Base-by-base conservation (phyloP, 2,329 filamentous ascomycete species). In the Talaromyces sp. region DNA sequence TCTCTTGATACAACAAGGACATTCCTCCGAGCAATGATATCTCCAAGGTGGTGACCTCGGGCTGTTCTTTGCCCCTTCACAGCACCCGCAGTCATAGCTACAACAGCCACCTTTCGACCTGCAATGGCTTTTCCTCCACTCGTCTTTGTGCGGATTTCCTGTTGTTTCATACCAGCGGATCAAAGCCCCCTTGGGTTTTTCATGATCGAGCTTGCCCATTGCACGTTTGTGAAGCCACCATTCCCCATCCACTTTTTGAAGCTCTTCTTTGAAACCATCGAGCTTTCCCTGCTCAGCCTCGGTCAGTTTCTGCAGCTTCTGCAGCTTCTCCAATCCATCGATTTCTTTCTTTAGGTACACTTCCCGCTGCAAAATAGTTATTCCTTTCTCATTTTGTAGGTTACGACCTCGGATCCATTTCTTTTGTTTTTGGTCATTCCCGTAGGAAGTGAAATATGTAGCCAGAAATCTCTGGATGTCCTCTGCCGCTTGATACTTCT, bases 321-420 rank as follows among this genome's bases (percentile, higher is more conserved):
- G 25, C 2, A 31, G 17, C 17, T 58, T 58, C 13, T 45, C 15
- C 22, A 33, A 19, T 2, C 37, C 45, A 0, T 35, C 25, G 8
- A 21, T 19, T 21, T 58, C 48, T 31, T 58, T 37, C 15, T 15
- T 58, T 2, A 58, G 11, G 17, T 53, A 58, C 11, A 46, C 35
- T 45, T 58, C 56, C 7, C 46, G 55, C 51, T 58, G 37, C 5
- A 37, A 17, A 36, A 58, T 37, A 5, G 48, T 36, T 13, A 21
- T 39, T 7, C 19, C 28, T 13, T 3, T n/a, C 2, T 35, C 22
- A 36, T 11, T 21, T 17, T 15, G 3, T 6, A 36, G n/a, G n/a
- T 19, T 8, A 10, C 31, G 2, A 2, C 1, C 2, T 10, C 46
- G 21, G n/a, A n/a, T n/a, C 46, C 46, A 51, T 4, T 19, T 5